These are phyloP conservation scores for Coemansia pectinata DNA, from an alignment of 192 early-diverging fungal species.

Conservation along the genomic window DNA sequence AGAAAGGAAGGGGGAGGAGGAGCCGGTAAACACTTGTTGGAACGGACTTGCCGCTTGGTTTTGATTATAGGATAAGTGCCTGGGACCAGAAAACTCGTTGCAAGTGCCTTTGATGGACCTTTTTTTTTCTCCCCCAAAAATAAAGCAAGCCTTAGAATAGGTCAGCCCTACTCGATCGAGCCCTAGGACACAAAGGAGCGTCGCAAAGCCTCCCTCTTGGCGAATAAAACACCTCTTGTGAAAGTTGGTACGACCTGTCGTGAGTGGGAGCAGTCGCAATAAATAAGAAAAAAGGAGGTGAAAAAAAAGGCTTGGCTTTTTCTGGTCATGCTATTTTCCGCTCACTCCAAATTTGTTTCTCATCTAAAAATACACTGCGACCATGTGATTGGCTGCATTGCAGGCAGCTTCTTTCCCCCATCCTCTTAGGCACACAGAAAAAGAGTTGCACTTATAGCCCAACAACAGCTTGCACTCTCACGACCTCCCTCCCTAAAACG, in stretches of 20 bases:
- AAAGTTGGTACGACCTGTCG: not conserved
- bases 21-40: not conserved
- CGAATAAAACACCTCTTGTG: not conserved
- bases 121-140: not conserved
- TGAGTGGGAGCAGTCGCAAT: not conserved
- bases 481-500: not conserved
- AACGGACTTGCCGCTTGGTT: not conserved
- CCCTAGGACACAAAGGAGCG: not conserved
- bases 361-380: slow-evolving; percentile 19
- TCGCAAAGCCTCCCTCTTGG: not conserved
- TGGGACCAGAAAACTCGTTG: not conserved
- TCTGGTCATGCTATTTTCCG: not conserved
- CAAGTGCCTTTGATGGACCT: not conserved
- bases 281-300: slow-evolving; percentile 1
- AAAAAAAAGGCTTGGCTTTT: slow-evolving; percentile 8
- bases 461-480: not conserved
- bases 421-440: not conserved
- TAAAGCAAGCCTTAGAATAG: not conserved
- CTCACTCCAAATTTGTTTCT: slow-evolving; percentile 1
- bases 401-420: not conserved
- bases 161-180: not conserved
- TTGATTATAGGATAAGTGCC: slow-evolving; percentile 2
- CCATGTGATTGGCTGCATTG: slow-evolving; percentile 25
- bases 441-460: not conserved
- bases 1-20: not conserved